Conservation (phyloP, 139 green algal genomes). For the Tetraselmis striata region DNA sequence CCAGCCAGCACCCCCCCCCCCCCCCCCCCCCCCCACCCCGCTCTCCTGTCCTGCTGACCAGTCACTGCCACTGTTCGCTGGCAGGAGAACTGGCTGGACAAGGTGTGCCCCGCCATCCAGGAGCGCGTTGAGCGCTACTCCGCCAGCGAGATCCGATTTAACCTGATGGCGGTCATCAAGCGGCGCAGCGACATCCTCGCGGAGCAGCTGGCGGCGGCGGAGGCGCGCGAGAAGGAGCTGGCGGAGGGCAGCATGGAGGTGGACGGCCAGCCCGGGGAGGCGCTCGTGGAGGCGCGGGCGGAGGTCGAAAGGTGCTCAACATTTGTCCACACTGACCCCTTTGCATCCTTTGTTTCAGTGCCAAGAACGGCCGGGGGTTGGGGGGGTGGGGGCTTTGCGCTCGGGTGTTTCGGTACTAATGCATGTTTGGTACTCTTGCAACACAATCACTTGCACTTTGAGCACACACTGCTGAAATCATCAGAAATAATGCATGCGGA, state of each 20-base stretch:
- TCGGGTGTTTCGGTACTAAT: no score
- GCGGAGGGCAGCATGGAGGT: not conserved
- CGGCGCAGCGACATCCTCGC: slow-evolving; percentile 37
- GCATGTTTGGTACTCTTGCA: no score
- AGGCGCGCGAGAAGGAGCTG: not conserved
- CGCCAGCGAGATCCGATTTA: slow-evolving; percentile 90
- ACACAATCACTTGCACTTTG: no score
- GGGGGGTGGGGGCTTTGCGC: no score
- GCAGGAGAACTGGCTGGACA: slow-evolving; percentile 71
- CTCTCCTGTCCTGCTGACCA: not conserved
- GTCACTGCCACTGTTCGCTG: not conserved
- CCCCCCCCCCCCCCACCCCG: no score
- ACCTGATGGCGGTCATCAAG: slow-evolving; percentile 89
- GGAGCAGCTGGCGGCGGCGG: slow-evolving; percentile 16
- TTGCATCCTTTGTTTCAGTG: no score
- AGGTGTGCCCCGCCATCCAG: slow-evolving; percentile 34
- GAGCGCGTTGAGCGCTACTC: slow-evolving; percentile 82
- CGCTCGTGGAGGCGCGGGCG: not conserved
- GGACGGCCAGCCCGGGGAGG: not conserved
- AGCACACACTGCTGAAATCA: no score
- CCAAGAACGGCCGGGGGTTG: no score
- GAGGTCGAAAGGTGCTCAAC: not conserved
- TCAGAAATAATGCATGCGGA: no score
- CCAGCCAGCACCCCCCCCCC: not conserved
- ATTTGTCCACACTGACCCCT: no score